A percentile compares a stretch with the other conserved stretches of the same genome.
phyloP scores from a whole-genome alignment of 179 eudicot genomes.

The Carnegiea gigantea region DNA sequence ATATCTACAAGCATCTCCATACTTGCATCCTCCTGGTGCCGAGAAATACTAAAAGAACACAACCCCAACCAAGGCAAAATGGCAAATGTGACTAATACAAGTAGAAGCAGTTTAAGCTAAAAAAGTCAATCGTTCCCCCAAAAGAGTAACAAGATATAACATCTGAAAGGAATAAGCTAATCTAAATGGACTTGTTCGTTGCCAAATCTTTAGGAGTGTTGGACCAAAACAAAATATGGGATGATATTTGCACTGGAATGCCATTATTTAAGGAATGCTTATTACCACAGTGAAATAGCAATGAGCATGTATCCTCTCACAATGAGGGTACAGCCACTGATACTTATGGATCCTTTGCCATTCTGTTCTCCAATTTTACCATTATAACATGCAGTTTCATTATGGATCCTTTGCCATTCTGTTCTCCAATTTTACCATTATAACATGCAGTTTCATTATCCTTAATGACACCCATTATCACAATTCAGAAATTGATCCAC shows the following conservation, averaged over 20 bases:
- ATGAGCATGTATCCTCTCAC: neutral
- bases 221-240: neutral
- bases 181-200: neutral
- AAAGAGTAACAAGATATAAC: neutral
- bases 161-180: constrained; percentile 1
- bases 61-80: constrained; percentile 6
- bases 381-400: neutral
- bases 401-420: neutral
- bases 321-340: neutral
- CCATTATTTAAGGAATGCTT: neutral
- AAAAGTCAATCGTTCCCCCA: neutral
- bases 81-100: constrained; percentile 4
- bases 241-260: neutral
- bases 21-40: constrained; percentile 36
- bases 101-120: neutral
- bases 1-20: constrained; percentile 40
- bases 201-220: neutral
- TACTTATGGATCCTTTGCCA: neutral
- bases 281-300: constrained; percentile 1
- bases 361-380: neutral
- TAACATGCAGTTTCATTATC: neutral
- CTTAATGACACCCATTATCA: neutral
- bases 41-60: constrained; percentile 30
- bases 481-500: neutral
- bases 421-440: neutral